A percentile compares a stretch with the other conserved stretches of the same genome.
Conservation (phyloP, 2,329 filamentous ascomycete species). For the Curvularia eragrostidis region DNA sequence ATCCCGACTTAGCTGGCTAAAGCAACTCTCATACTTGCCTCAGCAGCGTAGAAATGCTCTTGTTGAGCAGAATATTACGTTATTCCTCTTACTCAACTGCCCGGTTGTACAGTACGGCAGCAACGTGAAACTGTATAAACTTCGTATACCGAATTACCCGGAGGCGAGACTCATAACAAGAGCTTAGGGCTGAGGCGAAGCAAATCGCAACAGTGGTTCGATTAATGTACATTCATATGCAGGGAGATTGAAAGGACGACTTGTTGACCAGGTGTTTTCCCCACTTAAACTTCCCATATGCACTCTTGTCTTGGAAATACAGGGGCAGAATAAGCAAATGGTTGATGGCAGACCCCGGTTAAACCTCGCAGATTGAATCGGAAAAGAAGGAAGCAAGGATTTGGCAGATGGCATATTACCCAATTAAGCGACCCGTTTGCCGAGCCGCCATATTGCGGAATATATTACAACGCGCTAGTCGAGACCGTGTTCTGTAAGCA, state of each 20-base stretch:
- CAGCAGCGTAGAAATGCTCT: neutral
- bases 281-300: slow-evolving; percentile 3
- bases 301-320: slow-evolving; percentile 13
- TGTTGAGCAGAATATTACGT: slow-evolving; percentile 10
- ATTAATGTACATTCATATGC: slow-evolving; percentile 34
- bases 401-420: slow-evolving; percentile 39
- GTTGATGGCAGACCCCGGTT: slow-evolving; percentile 21
- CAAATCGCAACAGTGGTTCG: slow-evolving; percentile 15
- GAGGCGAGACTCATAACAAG: slow-evolving; percentile 6
- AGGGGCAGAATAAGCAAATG: slow-evolving; percentile 18
- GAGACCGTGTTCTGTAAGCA: slow-evolving; percentile 47
- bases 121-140: slow-evolving; percentile 2
- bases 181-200: slow-evolving; percentile 20
- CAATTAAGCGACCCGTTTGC: slow-evolving; percentile 40
- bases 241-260: slow-evolving; percentile 20
- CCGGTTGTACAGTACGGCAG: slow-evolving; percentile 1
- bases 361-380: slow-evolving; percentile 32
- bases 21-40: neutral
- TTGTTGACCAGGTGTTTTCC: slow-evolving; percentile 15
- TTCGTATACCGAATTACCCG: slow-evolving; percentile 27
- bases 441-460: slow-evolving; percentile 31
- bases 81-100: slow-evolving; percentile 1
- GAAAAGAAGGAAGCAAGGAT: slow-evolving; percentile 24
- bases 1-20: neutral
- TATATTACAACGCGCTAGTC: slow-evolving; percentile 41